Base-by-base conservation (phyloP, 2,329 filamentous ascomycete species). In the Cordyceps militaris region DNA sequence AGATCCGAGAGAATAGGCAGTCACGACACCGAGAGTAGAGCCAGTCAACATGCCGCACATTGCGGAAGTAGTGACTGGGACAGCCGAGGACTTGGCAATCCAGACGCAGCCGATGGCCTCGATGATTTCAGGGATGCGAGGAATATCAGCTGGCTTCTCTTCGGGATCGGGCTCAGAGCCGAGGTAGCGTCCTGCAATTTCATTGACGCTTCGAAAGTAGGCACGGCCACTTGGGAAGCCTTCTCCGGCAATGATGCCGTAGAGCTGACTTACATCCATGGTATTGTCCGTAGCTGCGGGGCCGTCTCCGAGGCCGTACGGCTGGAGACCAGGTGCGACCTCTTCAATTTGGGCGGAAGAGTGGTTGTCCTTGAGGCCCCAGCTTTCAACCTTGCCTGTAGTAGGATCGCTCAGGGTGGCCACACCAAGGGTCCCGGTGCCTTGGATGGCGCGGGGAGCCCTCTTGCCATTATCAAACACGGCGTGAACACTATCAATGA, bases 211-310 rank as follows among this genome's bases (percentile, higher is more conserved):
- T 34, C 91, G 87, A 66, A 88, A 95, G 69, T 92, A 94, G 46
- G 84, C 81, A 57, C 87, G 85, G 3, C 93, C 92, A 50, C 89
- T 89, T 0, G 91, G 91, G 57, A 87, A 90, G 2, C 91, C 92
- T 74, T 96, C 91, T 3, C 91, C 93, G 56, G 89, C 86, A 8
- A 96, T 75, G 73, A 93, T 83, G 9, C 93, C 93, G 67, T 89
- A 92, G 9, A 83, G 82, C 65, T 93, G 89, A 67, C 91, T 96
- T 36, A 96, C 83, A 68, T 96, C 92, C 87, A 97, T 92, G 36
- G 88, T 82, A 66, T 97, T 97, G 1, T 89, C 89, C 24, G 86
- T 76, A 16, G 88, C 90, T 10, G 91, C 85, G 53, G 90, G 86
- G 5, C 91, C 91, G 32, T 89, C 78, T 4, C 89, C 91, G 51